These are phyloP conservation scores for Mediolabrus comicus DNA, from an alignment of 108 stramenopile genomes.

Conservation along the genomic window DNA sequence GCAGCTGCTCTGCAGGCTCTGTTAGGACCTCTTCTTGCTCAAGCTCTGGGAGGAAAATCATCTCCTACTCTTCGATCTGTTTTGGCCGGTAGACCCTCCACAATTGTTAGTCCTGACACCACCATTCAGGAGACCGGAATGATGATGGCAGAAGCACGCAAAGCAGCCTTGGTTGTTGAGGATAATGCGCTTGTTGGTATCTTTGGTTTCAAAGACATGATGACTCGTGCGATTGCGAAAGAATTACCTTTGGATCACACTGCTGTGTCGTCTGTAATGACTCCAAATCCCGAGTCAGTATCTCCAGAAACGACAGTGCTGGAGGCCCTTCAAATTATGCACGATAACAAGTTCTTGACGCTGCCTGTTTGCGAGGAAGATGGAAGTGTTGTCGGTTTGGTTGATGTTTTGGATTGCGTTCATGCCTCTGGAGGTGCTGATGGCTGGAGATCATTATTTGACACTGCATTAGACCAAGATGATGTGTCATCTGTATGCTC, in stretches of 20 bases:
- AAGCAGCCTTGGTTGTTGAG: conserved; percentile 83
- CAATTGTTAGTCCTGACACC: conserved; percentile 64
- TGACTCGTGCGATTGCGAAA: conserved; percentile 87
- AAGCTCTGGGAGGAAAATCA: conserved; percentile 67
- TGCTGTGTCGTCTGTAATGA: conserved; percentile 84
- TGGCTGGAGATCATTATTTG: conserved; percentile 30
- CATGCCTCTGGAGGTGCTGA: conserved; percentile 82
- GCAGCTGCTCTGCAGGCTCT: conserved; percentile 68
- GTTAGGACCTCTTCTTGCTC: conserved; percentile 64
- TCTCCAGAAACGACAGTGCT: conserved; percentile 85
- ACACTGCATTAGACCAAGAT: conserved; percentile 37
- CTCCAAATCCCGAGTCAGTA: conserved; percentile 88
- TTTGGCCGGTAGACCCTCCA: conserved; percentile 67
- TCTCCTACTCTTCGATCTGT: conserved; percentile 71
- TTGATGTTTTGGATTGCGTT: conserved; percentile 95
- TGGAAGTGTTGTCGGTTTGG: conserved; percentile 87
- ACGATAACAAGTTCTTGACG: conserved; percentile 92
- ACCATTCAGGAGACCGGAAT: conserved; percentile 72
- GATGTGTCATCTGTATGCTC: conserved; percentile 33
- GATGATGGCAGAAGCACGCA: conserved; percentile 82
- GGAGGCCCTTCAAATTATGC: conserved; percentile 92
- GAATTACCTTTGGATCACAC: conserved; percentile 73
- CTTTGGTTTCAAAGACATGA: conserved; percentile 94
- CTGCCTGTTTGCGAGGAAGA: conserved; percentile 86
- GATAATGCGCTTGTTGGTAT: conserved; percentile 86